Evolutionary conservation across 768 basidiomycete species (phyloP).

Genomic region (Lanmaoa pseudosensibilis): DNA sequence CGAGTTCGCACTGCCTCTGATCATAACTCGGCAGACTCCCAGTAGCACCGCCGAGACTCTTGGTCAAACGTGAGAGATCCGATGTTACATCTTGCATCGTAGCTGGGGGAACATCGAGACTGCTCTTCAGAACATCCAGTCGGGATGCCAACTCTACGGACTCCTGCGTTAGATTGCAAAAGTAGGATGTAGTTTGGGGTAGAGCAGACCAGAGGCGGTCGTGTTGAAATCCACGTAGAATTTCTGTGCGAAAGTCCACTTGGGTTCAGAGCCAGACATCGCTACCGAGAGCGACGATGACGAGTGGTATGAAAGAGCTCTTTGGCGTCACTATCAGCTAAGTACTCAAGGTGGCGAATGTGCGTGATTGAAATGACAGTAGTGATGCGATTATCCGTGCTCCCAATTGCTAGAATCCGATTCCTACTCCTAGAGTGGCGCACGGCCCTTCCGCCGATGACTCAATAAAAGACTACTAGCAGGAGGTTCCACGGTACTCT

Average conservation of each 20-base stretch:
- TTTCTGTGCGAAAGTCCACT: conserved; percentile 33
- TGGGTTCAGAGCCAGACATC: conserved; percentile 24
- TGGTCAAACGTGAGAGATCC: conserved; percentile 59
- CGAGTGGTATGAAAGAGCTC: background rate
- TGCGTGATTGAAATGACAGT: background rate
- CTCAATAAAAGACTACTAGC: background rate
- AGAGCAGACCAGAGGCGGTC: conserved; percentile 26
- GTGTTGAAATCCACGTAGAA: conserved; percentile 28
- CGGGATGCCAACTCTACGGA: conserved; percentile 49
- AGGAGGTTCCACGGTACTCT: background rate
- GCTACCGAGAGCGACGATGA: background rate
- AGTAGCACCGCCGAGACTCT: conserved; percentile 61
- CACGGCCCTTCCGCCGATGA: background rate
- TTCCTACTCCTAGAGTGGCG: background rate
- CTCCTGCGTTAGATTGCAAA: conserved; percentile 15
- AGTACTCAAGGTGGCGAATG: no score
- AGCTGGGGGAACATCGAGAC: conserved; percentile 31
- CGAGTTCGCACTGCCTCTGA: conserved; percentile 69
- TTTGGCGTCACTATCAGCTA: background rate
- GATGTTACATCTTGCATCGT: conserved; percentile 44
- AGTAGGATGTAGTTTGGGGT: background rate
- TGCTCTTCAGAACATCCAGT: conserved; percentile 41
- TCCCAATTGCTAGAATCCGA: no score
- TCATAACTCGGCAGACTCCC: conserved; percentile 70
- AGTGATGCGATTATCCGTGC: background rate